phyloP scores from a whole-genome alignment of 129 eudicot species.

The Flaveria sonorensis region DNA sequence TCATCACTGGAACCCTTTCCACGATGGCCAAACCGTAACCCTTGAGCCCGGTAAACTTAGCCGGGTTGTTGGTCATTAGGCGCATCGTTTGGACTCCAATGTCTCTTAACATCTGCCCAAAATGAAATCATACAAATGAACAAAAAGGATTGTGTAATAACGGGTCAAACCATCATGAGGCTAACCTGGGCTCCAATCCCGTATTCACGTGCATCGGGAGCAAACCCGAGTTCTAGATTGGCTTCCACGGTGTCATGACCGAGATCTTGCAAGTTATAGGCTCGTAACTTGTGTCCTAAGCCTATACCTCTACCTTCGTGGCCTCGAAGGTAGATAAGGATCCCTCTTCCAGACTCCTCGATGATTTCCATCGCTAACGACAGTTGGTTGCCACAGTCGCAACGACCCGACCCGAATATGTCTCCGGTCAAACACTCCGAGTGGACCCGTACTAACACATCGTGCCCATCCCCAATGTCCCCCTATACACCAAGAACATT shows the following conservation, averaged over 20 bases:
- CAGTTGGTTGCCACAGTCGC: slow-evolving; percentile 89
- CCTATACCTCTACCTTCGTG: slow-evolving; percentile 99
- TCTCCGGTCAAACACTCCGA: slow-evolving; percentile 98
- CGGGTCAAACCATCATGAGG: neutral
- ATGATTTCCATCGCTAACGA: slow-evolving; percentile 82
- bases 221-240: slow-evolving; percentile 87
- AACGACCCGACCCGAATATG: slow-evolving; percentile 83
- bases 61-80: slow-evolving; percentile 95
- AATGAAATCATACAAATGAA: neutral
- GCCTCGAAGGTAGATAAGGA: slow-evolving; percentile 81
- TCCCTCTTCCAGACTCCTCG: slow-evolving; percentile 80
- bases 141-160: neutral
- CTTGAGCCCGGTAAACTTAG: slow-evolving; percentile 82
- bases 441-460: slow-evolving; percentile 85
- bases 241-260: slow-evolving; percentile 98
- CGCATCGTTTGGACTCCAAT: slow-evolving; percentile 85
- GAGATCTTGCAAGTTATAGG: slow-evolving; percentile 88
- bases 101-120: slow-evolving; percentile 71
- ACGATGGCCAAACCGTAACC: slow-evolving; percentile 86
- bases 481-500: slow-evolving; percentile 45
- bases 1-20: slow-evolving; percentile 79
- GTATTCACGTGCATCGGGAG: slow-evolving; percentile 90
- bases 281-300: slow-evolving; percentile 77
- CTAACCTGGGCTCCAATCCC: slow-evolving; percentile 98
- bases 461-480: slow-evolving; percentile 79